phyloP scores from a whole-genome alignment of 148 eudicot genomes.

The Spergularia marina region DNA sequence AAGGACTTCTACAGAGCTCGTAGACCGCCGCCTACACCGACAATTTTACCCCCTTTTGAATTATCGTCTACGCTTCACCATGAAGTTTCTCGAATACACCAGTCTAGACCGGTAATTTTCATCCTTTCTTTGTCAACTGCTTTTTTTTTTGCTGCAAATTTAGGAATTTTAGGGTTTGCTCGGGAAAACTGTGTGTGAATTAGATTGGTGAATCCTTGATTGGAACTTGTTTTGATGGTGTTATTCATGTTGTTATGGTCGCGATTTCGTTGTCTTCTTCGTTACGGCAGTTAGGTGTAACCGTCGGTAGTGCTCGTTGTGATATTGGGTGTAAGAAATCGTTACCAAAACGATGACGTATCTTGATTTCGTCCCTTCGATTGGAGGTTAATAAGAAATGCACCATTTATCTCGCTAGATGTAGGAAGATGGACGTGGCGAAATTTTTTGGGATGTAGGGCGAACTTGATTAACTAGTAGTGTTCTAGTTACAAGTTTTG shows the following conservation, averaged over 20 bases:
- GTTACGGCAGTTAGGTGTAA: no score
- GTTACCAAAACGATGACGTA: no score
- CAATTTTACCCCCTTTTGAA: not conserved
- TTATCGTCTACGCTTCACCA: constrained; percentile 19
- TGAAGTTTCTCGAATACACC: constrained; percentile 97
- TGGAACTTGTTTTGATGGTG: not conserved
- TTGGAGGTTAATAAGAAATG: no score
- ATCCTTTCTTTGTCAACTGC: not conserved
- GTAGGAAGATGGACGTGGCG: no score
- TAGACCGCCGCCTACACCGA: constrained; percentile 18
- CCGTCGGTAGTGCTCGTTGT: no score
- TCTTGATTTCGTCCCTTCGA: no score
- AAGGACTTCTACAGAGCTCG: constrained; percentile 11
- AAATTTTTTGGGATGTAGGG: not conserved
- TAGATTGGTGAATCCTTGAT: not conserved
- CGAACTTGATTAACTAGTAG: not conserved
- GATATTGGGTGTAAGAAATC: no score
- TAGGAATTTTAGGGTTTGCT: not conserved
- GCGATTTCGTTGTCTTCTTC: not conserved
- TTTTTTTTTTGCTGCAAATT: not conserved
- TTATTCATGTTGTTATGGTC: not conserved
- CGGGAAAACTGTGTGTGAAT: not conserved
- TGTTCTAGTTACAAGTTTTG: not conserved
- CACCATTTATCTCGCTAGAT: no score
- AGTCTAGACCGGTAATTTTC: constrained; percentile 68